These are phyloP conservation scores for Simmondsia chinensis DNA, from an alignment of 148 eudicot species.

Conservation along the genomic window DNA sequence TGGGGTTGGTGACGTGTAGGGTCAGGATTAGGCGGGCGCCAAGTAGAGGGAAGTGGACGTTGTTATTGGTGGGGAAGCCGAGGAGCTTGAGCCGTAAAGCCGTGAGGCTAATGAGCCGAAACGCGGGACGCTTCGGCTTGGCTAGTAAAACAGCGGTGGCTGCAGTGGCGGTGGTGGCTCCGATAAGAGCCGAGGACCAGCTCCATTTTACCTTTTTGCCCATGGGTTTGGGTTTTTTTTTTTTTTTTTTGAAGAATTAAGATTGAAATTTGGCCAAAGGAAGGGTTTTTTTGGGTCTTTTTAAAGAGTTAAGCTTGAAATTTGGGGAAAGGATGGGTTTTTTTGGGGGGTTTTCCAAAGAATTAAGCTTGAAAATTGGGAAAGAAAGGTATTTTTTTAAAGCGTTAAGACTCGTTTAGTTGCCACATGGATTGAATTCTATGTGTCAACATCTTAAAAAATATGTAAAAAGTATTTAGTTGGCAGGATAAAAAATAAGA, in stretches of 20 bases:
- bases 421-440: no score
- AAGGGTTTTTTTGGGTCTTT: neutral
- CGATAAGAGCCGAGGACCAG: conserved; percentile 58
- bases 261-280: neutral
- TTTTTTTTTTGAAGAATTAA: neutral
- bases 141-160: conserved; percentile 24
- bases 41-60: conserved; percentile 35
- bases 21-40: conserved; percentile 59
- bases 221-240: no score
- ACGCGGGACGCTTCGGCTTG: conserved; percentile 47
- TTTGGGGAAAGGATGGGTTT: no score
- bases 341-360: no score
- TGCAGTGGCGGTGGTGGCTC: conserved; percentile 60
- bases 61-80: neutral
- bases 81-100: conserved; percentile 27
- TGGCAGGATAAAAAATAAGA: no score
- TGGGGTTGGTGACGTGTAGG: conserved; percentile 85
- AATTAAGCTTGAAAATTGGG: no score
- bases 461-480: no score
- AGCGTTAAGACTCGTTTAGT: no score
- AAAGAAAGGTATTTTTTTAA: no score
- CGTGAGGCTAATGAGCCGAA: conserved; percentile 57
- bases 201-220: conserved; percentile 34
- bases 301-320: no score
- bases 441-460: no score